These are phyloP conservation scores for Phragmites australis DNA, from an alignment of 176 grass and related monocot genomes.

Conservation along the genomic window DNA sequence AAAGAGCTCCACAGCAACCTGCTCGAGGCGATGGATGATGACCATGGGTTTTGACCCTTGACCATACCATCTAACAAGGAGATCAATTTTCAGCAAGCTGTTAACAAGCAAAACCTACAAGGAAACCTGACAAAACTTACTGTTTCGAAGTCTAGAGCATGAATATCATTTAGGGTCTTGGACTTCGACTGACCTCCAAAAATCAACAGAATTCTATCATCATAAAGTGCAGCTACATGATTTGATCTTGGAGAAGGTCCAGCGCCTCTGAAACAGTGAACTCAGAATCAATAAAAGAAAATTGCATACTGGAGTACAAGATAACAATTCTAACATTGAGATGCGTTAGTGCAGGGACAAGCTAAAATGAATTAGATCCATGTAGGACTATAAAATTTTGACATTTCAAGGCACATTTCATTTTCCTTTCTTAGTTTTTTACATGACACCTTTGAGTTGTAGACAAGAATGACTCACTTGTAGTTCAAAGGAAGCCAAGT, in stretches of 20 bases:
- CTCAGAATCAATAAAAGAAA: conserved; percentile 35
- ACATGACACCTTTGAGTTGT: conserved; percentile 11
- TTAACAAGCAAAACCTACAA: conserved; percentile 2
- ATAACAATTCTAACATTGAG: conserved; percentile 18
- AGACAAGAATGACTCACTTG: conserved; percentile 64
- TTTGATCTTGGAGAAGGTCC: conserved; percentile 92
- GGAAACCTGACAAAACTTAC: conserved; percentile 52
- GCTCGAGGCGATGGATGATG: conserved; percentile 92
- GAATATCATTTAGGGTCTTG: conserved; percentile 87
- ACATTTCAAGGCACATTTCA: not conserved
- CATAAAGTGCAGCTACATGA: conserved; percentile 81
- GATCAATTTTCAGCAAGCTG: conserved; percentile 34
- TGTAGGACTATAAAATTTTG: not conserved
- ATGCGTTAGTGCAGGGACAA: not conserved
- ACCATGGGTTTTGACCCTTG: conserved; percentile 85
- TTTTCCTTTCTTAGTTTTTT: conserved; percentile 15
- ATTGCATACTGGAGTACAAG: not conserved
- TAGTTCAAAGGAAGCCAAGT: conserved; percentile 98
- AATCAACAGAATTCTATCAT: conserved; percentile 84
- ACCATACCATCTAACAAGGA: conserved; percentile 89
- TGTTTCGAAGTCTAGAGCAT: conserved; percentile 92
- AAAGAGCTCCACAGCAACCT: conserved; percentile 90
- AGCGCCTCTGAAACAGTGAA: conserved; percentile 70
- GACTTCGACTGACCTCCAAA: conserved; percentile 97
- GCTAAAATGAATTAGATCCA: not conserved